A percentile compares a stretch with the other conserved stretches of the same genome.
phyloP scores from a whole-genome alignment of 2,329 filamentous ascomycete species.

The Stylonectria norvegica region DNA sequence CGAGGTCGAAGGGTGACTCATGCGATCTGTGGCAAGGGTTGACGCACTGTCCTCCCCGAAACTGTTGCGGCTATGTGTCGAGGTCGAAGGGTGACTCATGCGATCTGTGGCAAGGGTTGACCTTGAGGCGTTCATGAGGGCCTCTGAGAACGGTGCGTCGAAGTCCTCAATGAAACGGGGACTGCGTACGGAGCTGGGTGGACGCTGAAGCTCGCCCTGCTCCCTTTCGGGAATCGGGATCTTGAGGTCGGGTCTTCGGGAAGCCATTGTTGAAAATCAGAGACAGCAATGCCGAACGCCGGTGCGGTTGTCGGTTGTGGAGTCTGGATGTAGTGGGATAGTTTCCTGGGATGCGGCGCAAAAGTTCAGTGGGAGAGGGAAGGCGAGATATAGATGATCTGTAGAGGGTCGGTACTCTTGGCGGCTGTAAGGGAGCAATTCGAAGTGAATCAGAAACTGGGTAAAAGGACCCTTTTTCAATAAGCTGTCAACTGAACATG shows the following conservation, averaged over 20 bases:
- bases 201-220: constrained; percentile 18
- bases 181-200: constrained; percentile 22
- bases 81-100: constrained; percentile 25
- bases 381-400: too few species aligned
- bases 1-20: constrained; percentile 24
- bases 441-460: too few species aligned
- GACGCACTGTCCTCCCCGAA: constrained; percentile 26
- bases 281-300: neutral
- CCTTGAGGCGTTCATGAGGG: constrained; percentile 31
- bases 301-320: constrained; percentile 1
- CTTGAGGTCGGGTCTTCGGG: constrained; percentile 26
- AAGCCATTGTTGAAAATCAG: constrained; percentile 20
- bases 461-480: constrained; percentile 7
- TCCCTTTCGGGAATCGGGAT: constrained; percentile 26
- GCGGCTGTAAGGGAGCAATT: too few species aligned
- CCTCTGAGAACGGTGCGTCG: constrained; percentile 37
- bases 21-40: constrained; percentile 25
- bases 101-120: constrained; percentile 27
- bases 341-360: constrained; percentile 5
- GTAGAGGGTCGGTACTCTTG: too few species aligned
- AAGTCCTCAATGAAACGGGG: constrained; percentile 39
- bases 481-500: constrained; percentile 10
- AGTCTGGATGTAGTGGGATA: constrained; percentile 1
- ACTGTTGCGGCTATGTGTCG: constrained; percentile 23
- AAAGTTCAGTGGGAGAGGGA: neutral